A percentile compares a stretch with the other conserved stretches of the same genome.
These are phyloP conservation scores for Cynanchum wilfordii DNA, from an alignment of 257 asterid species.

Conservation along the genomic window DNA sequence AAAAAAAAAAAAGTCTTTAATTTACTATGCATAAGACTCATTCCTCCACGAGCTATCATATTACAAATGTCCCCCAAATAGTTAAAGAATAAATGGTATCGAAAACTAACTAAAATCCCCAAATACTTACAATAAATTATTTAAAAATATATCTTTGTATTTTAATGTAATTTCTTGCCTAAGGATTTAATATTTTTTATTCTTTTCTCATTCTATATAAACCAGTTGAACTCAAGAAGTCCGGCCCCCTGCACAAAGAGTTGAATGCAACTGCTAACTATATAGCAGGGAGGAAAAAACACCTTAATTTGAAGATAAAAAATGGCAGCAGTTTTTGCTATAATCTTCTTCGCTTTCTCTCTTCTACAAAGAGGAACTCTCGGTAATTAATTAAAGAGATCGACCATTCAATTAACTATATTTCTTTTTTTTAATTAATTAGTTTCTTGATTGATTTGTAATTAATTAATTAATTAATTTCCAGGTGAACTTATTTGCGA, in stretches of 20 bases:
- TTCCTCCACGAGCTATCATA: not conserved
- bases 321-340: not conserved
- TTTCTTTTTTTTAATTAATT: not conserved
- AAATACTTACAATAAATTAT: no score
- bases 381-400: not conserved
- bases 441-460: not conserved
- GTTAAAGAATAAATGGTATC: no score
- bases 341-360: not conserved
- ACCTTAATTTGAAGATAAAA: not conserved
- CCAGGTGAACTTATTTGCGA: constrained; percentile 54
- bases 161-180: no score
- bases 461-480: no score
- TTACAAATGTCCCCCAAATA: no score
- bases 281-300: not conserved
- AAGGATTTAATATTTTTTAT: not conserved
- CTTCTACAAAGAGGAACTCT: constrained; percentile 6
- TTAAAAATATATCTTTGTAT: no score
- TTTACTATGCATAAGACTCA: no score
- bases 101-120: no score
- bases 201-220: not conserved
- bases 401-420: not conserved
- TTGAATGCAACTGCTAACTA: not conserved
- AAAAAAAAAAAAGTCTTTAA: not conserved
- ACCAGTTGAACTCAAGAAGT: not conserved
- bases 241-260: not conserved